Evolutionary conservation across 2,329 filamentous ascomycete species (phyloP).

Genomic region (Penicillium sp.): DNA sequence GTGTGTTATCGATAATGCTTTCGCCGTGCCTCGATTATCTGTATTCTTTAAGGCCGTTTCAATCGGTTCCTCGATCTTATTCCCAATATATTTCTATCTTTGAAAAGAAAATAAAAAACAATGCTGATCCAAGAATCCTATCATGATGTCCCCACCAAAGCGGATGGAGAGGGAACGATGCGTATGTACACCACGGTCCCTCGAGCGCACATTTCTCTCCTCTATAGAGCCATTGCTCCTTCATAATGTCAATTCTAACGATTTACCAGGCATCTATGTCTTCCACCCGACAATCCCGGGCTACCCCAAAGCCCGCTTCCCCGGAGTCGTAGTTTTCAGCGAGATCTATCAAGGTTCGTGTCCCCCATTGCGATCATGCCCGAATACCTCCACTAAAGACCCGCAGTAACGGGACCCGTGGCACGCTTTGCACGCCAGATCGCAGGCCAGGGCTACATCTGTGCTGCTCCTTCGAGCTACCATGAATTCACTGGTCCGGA

Average conservation of each 20-base stretch:
- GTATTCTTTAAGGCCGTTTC: background rate
- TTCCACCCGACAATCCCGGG: constrained; percentile 82
- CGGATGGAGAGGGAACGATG: constrained; percentile 39
- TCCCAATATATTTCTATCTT: background rate
- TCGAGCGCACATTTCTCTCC: background rate
- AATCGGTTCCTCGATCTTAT: background rate
- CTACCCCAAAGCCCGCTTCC: constrained; percentile 86
- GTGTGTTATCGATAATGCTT: constrained; percentile 22
- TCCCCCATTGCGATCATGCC: background rate
- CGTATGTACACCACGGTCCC: constrained; percentile 25
- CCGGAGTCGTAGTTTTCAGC: constrained; percentile 82
- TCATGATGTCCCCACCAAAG: constrained; percentile 39
- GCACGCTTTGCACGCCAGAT: constrained; percentile 88
- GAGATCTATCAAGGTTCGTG: constrained; percentile 88
- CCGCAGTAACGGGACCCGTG: constrained; percentile 80
- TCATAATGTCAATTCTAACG: background rate
- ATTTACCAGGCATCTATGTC: constrained; percentile 70
- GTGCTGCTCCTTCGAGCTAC: constrained; percentile 84
- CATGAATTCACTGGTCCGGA: constrained; percentile 90
- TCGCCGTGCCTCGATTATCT: background rate
- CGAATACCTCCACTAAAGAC: background rate
- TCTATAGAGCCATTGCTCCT: background rate
- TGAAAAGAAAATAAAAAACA: background rate
- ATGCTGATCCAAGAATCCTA: constrained; percentile 39
- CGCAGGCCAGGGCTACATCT: constrained; percentile 88